Conservation (phyloP, 805 yeast genomes). For the Teunomyces barrocoloradensis region DNA sequence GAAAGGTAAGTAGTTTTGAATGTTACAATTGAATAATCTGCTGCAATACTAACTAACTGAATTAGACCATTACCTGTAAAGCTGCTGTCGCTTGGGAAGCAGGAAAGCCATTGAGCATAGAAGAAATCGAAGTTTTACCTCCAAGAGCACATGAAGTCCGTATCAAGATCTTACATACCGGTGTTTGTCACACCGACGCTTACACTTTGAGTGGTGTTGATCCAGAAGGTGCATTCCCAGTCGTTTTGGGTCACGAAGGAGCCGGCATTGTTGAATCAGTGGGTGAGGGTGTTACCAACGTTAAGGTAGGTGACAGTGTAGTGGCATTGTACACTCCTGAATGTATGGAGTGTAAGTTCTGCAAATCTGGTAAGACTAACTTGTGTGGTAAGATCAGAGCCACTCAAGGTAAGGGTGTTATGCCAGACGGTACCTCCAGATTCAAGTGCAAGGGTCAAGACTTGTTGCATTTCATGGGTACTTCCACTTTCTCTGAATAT, state of each 20-base stretch:
- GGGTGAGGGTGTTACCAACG: constrained; percentile 90
- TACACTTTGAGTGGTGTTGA: constrained; percentile 92
- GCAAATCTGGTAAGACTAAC: constrained; percentile 93
- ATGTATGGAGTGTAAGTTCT: constrained; percentile 92
- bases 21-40: not conserved
- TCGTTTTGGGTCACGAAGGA: constrained; percentile 95
- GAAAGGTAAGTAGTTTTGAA: constrained; percentile 21
- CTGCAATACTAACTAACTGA: constrained; percentile 16
- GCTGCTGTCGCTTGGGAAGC: constrained; percentile 99
- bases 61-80: constrained; percentile 67
- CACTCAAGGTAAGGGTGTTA: constrained; percentile 96
- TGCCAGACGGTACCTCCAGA: constrained; percentile 98
- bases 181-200: constrained; percentile 98
- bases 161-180: constrained; percentile 81
- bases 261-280: constrained; percentile 94
- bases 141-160: constrained; percentile 98
- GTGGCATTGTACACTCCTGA: constrained; percentile 95
- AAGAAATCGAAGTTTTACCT: constrained; percentile 85
- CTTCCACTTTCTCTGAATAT: constrained; percentile 94
- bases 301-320: constrained; percentile 91
- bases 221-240: constrained; percentile 96
- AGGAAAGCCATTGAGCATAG: constrained; percentile 75
- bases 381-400: constrained; percentile 94
- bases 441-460: constrained; percentile 84
- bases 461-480: constrained; percentile 93